Evolutionary conservation across 2,329 filamentous ascomycete genomes (phyloP).

Genomic region (Cryphonectria nitschkei): DNA sequence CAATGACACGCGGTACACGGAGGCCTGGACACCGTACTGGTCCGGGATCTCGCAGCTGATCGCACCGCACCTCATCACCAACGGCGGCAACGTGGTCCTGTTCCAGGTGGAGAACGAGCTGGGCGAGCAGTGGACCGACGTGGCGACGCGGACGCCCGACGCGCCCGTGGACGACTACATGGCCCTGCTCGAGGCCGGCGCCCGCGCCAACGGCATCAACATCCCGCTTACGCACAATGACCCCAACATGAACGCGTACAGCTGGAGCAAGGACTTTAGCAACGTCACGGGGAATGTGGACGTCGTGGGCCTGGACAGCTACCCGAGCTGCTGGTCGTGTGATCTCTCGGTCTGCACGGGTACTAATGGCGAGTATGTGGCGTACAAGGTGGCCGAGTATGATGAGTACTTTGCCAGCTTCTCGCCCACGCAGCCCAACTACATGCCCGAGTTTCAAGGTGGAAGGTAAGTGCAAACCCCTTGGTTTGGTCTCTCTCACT

Average conservation of each 20-base stretch:
- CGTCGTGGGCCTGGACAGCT: conserved; percentile 55
- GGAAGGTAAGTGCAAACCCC: background rate
- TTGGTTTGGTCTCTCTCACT: too few relatives aligned
- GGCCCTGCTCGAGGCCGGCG: conserved; percentile 57
- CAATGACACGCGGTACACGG: conserved; percentile 55
- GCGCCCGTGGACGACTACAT: conserved; percentile 56
- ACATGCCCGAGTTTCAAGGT: conserved; percentile 64
- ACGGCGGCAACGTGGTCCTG: conserved; percentile 59
- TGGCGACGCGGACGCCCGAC: conserved; percentile 50
- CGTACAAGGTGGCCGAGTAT: conserved; percentile 44
- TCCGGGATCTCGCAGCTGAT: conserved; percentile 53
- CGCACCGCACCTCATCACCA: conserved; percentile 57
- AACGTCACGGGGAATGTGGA: conserved; percentile 60
- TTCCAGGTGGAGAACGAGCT: conserved; percentile 64
- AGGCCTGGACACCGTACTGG: conserved; percentile 59
- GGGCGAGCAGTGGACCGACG: conserved; percentile 47
- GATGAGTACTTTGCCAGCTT: conserved; percentile 38
- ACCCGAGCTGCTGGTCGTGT: conserved; percentile 65
- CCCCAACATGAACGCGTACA: conserved; percentile 60
- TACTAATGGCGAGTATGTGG: conserved; percentile 61
- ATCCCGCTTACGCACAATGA: conserved; percentile 63
- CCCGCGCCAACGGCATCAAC: conserved; percentile 59
- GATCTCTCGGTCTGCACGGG: conserved; percentile 63
- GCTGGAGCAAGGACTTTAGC: conserved; percentile 64
- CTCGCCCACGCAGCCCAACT: conserved; percentile 51